Evolutionary conservation across 1,284 basidiomycete genomes (phyloP).

Genomic region (Phylloporus gajari): DNA sequence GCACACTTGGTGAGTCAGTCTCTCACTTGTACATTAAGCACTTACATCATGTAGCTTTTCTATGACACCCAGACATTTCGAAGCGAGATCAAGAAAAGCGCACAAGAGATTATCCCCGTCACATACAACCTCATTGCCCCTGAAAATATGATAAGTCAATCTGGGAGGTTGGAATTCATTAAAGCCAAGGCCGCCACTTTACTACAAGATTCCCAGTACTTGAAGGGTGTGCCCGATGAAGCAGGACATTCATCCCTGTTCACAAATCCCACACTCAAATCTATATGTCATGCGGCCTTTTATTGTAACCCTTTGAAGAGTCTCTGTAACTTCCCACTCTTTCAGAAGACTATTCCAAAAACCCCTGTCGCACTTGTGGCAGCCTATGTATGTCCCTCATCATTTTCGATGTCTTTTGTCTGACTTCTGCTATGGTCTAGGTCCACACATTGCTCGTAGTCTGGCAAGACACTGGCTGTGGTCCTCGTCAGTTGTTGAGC

Average conservation of each 20-base stretch:
- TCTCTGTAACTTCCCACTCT: not conserved
- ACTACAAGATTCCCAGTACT: not conserved
- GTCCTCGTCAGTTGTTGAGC: not conserved
- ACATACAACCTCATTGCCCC: not conserved
- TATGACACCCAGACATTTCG: not conserved
- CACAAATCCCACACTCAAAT: not conserved
- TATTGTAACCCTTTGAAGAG: not conserved
- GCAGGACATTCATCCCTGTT: not conserved
- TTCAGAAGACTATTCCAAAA: not conserved
- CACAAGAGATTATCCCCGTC: not conserved
- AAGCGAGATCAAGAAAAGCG: not conserved
- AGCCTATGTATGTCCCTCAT: not conserved
- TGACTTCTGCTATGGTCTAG: no score
- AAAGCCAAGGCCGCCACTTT: not conserved
- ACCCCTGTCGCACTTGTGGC: not conserved
- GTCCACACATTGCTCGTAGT: no score
- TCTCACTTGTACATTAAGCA: not conserved
- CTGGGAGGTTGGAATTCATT: not conserved
- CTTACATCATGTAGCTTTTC: not conserved
- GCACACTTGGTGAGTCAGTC: not conserved
- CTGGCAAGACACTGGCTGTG: no score
- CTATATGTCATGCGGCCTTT: not conserved
- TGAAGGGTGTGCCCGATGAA: not conserved
- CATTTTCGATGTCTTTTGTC: no score
- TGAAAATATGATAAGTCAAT: not conserved